These are phyloP conservation scores for Saturnispora sanitii DNA, from an alignment of 805 yeast genomes.

Conservation along the genomic window DNA sequence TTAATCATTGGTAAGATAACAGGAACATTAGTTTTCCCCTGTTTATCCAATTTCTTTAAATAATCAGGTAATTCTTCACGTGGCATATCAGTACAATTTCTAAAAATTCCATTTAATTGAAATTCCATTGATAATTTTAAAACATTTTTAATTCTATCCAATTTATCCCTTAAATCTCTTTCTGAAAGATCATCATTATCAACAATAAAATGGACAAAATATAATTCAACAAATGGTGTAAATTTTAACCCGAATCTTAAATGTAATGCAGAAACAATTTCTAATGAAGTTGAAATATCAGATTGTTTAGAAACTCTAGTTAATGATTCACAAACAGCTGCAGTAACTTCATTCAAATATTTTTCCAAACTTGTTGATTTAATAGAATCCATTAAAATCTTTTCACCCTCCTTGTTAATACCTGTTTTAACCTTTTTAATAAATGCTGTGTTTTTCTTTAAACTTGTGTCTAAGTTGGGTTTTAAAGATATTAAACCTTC, in stretches of 20 bases:
- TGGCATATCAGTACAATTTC: constrained; percentile 34
- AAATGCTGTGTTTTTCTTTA: constrained; percentile 75
- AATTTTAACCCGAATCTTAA: constrained; percentile 55
- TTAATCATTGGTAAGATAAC: constrained; percentile 31
- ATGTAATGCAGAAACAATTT: constrained; percentile 62
- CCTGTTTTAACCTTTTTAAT: constrained; percentile 57
- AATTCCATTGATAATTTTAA: constrained; percentile 50
- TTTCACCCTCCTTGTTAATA: constrained; percentile 41
- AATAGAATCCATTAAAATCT: constrained; percentile 49
- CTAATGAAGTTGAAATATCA: constrained; percentile 56
- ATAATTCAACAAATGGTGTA: constrained; percentile 38
- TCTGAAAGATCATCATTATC: constrained; percentile 25
- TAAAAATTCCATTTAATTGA: constrained; percentile 45
- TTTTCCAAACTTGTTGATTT: constrained; percentile 55
- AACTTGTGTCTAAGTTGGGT: constrained; percentile 49
- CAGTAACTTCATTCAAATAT: constrained; percentile 60
- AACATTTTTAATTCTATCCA: constrained; percentile 36
- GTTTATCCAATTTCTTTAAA: constrained; percentile 27
- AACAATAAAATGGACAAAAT: constrained; percentile 33
- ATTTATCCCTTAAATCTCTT: constrained; percentile 36
- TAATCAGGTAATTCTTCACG: constrained; percentile 36
- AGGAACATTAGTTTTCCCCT: constrained; percentile 19
- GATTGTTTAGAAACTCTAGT: constrained; percentile 39
- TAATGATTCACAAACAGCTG: constrained; percentile 56
- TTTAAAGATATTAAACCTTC: constrained; percentile 21